Conservation (phyloP, 306 rosid species). For the Cucurbita ficifolia region DNA sequence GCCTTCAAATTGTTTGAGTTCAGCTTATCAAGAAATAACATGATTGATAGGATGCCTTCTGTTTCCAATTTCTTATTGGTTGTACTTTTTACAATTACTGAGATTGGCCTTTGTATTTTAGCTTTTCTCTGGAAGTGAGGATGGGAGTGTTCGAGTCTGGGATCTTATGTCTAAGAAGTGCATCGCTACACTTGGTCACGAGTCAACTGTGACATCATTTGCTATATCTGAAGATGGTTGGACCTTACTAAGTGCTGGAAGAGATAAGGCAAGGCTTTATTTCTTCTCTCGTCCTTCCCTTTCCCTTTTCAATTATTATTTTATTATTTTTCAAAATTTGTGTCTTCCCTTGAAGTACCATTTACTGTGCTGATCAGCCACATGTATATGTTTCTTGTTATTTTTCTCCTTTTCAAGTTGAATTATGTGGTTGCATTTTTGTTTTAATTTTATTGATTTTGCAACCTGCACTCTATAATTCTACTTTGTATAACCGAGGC, state of each 20-base stretch:
- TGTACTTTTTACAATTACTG: conserved; percentile 8
- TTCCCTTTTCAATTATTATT: no score
- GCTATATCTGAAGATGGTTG: conserved; percentile 77
- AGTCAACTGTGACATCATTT: conserved; percentile 70
- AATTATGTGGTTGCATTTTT: background rate
- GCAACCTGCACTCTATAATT: background rate
- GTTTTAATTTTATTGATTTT: background rate
- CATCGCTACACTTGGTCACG: conserved; percentile 54
- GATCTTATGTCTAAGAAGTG: conserved; percentile 56
- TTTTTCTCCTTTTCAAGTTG: background rate
- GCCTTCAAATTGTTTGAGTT: background rate
- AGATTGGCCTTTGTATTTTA: conserved; percentile 14
- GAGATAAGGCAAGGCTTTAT: conserved; percentile 57
- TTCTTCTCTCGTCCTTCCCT: background rate
- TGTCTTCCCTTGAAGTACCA: background rate
- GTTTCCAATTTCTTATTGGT: conserved; percentile 2
- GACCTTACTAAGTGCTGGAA: conserved; percentile 85
- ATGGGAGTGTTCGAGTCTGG: conserved; percentile 71
- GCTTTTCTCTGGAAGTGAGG: conserved; percentile 96
- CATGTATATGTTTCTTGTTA: background rate
- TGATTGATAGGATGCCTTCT: background rate
- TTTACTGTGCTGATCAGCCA: background rate
- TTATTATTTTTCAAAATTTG: background rate
- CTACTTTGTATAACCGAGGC: background rate
- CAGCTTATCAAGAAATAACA: background rate